phyloP scores from a whole-genome alignment of 345 rosid genomes.

The Brassica carinata region DNA sequence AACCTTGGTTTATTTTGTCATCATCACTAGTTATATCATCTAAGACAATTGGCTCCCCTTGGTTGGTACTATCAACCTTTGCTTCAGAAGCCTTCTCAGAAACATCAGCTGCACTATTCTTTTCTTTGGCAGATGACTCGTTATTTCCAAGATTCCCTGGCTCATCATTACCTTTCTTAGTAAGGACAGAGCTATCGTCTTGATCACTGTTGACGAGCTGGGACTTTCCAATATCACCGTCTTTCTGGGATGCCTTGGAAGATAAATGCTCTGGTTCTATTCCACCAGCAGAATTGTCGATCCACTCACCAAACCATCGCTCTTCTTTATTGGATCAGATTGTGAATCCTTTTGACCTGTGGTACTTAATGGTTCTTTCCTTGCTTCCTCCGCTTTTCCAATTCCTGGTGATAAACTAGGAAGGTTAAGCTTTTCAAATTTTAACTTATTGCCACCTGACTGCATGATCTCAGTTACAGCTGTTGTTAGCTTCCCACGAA shows the following conservation, averaged over 20 bases:
- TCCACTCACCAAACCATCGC: conserved; percentile 45
- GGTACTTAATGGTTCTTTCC: conserved; percentile 41
- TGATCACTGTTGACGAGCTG: conserved; percentile 38
- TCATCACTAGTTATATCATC: conserved; percentile 45
- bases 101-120: conserved; percentile 42
- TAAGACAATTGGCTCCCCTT: conserved; percentile 41
- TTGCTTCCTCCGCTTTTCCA: conserved; percentile 46
- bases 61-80: conserved; percentile 40
- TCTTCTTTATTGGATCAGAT: conserved; percentile 47
- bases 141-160: conserved; percentile 45
- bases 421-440: conserved; percentile 51
- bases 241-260: conserved; percentile 44
- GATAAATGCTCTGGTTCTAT: conserved; percentile 45
- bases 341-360: conserved; percentile 40
- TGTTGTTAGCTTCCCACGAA: conserved; percentile 74
- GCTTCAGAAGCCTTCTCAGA: conserved; percentile 47
- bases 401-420: conserved; percentile 44
- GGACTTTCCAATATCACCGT: conserved; percentile 47
- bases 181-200: conserved; percentile 44
- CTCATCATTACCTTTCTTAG: conserved; percentile 44
- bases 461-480: conserved; percentile 66
- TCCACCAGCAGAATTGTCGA: conserved; percentile 40
- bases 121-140: conserved; percentile 45
- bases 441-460: conserved; percentile 54
- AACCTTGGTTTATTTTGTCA: conserved; percentile 44